Base-by-base conservation (phyloP, 345 rosid genomes). In the Salix purpurea region DNA sequence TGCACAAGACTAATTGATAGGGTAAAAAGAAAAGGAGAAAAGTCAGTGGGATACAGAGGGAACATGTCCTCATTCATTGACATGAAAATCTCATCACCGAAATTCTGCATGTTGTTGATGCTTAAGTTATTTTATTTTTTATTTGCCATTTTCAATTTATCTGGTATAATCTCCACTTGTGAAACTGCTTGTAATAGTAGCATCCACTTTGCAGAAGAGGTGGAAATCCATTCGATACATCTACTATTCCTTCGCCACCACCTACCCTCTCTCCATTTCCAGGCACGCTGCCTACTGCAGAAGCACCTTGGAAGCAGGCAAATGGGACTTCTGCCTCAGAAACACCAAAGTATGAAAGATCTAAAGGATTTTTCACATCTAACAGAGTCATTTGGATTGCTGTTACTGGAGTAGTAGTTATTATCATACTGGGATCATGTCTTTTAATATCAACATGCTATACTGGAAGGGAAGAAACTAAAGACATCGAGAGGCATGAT, bases 141-240 rank as follows among this genome's bases (percentile, higher is more conserved):
- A 26, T 56, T 39, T 60, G 4, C 26, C 37, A 68, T 68, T 37
- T 61, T 39, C 28, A 67, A 36, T 42, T 40, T 52, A 37, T 61
- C 2, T 61, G 19, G 54, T 65, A 36, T 76, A 48, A 24, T 24
- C 48, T 30, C 21, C 23, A 32, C 74, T 56, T 34, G 64, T 42
- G 28, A 30, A 72, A 70, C 10, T 39, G 7, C 74, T 44, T 36
- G 65, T 76, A 3, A 76, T 50, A 16, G 48, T 74, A 3, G 12
- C 65, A 23, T 78, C 7, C 75, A 46, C 60, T 76, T 68, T 69
- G 81, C 97, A 93, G 99, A 76, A 96, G 81, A 87, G 98, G 87
- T 75, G 97, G 99, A 76, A 96, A 94, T 77, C 99, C 95, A 7
- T 96, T 96, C 80, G 91, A 93, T 77, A 91, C 98, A 67, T 84